Evolutionary conservation across 352 stramenopile species (phyloP), one percentile per base, ranked within the genome.

Genomic region (Phytopythium ostracodes): DNA sequence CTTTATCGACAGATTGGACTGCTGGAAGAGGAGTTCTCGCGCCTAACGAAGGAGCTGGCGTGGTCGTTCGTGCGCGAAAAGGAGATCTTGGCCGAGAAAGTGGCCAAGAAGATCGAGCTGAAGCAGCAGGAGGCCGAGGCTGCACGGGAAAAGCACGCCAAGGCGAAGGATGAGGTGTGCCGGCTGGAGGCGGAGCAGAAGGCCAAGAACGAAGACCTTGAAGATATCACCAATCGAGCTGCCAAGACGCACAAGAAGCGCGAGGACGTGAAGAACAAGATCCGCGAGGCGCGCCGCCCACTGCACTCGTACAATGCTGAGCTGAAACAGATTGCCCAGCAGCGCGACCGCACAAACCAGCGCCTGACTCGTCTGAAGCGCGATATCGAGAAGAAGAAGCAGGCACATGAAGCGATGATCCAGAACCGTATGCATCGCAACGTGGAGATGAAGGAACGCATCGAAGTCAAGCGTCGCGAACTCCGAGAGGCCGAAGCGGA

Each of bases 11-110:
- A 90, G 81, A 92, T 94, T 59, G 83, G 77, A 10, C 81, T 84
- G 61, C 64, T 94, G 46, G 82, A 91, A 60, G 65, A 77, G 15
- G 81, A 94, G 51, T 86, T 94, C 44, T 72, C 71, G 22, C 69
- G 85, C 24, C 68, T 94, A 0, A 92, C 92, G 58, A 91, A 91
- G 27, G 79, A 84, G 50, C 67, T 94, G 2, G 85, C 81, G 20
- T 94, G 85, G 85, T 94, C 81, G 11, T 92, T 94, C 70, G 85
- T 94, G 10, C 67, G 70, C 17, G 79, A 87, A 55, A 89, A 91
- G 44, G 83, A 94, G 49, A 22, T 70, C 0, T 52, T 79, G 49
- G 79, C 72, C 20, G 63, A 70, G 7, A 80, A 85, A 33, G 70
- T 81, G 35, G 72, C 71, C 9, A 87, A 77, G 55, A 89, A 84